A percentile compares a stretch with the other conserved stretches of the same genome.
phyloP scores from a whole-genome alignment of 192 early-diverging fungal species.

The Coemansia sp. region DNA sequence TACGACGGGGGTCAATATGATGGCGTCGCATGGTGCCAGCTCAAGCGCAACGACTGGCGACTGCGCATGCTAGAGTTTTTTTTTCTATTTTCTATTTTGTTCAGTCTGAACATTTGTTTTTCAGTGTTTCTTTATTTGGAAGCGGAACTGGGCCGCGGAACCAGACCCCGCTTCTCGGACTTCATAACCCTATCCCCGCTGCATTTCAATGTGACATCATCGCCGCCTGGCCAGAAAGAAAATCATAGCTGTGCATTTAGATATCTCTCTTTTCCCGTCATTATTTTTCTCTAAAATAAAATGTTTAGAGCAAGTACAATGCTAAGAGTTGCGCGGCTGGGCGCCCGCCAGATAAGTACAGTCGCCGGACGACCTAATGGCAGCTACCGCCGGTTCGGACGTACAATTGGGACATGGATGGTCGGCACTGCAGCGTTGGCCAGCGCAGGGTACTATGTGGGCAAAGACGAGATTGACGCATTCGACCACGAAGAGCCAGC shows the following conservation, averaged over 20 bases:
- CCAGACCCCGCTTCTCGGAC: too few species aligned
- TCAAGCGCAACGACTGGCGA: slow-evolving; percentile 13
- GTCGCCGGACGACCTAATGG: neutral
- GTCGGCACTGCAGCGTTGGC: slow-evolving; percentile 16
- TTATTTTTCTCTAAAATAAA: neutral
- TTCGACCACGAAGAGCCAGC: slow-evolving; percentile 43
- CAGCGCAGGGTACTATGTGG: slow-evolving; percentile 19
- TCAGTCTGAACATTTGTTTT: too few species aligned
- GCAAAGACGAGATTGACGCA: slow-evolving; percentile 40
- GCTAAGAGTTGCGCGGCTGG: neutral
- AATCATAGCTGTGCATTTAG: too few species aligned
- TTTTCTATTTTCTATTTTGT: neutral
- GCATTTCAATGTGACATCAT: too few species aligned
- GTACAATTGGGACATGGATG: slow-evolving; percentile 26
- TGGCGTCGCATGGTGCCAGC: slow-evolving; percentile 15
- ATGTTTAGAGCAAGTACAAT: slow-evolving; percentile 1
- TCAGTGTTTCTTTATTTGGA: too few species aligned
- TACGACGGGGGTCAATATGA: slow-evolving; percentile 34
- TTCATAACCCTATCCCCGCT: too few species aligned
- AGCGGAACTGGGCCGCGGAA: too few species aligned
- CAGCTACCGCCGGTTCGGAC: slow-evolving; percentile 20
- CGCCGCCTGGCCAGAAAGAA: too few species aligned
- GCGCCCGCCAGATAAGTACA: neutral
- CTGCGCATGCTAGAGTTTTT: slow-evolving; percentile 44
- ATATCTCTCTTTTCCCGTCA: slow-evolving; percentile 6